Conservation (phyloP, 2,329 filamentous ascomycete species). For the Davidsoniella virescens region DNA sequence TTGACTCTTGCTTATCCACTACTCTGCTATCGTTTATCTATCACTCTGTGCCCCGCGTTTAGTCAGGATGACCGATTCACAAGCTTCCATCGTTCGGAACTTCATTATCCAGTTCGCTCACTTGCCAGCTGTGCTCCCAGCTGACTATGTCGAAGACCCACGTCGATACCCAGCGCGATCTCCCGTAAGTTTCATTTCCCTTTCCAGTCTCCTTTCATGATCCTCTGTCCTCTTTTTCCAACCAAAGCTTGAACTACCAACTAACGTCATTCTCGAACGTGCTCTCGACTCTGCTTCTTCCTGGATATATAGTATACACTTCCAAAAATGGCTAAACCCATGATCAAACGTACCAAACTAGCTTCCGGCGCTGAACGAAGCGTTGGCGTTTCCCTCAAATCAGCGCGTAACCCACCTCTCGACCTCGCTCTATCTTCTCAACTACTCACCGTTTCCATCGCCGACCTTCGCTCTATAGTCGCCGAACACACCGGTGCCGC, state of each 20-base stretch:
- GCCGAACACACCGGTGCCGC: slow-evolving; percentile 45
- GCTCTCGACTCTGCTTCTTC: neutral
- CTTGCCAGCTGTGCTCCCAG: slow-evolving; percentile 63
- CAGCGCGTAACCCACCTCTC: slow-evolving; percentile 58
- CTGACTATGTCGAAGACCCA: slow-evolving; percentile 81
- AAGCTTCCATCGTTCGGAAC: slow-evolving; percentile 67
- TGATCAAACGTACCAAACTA: slow-evolving; percentile 30
- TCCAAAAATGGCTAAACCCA: slow-evolving; percentile 45
- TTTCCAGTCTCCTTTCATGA: neutral
- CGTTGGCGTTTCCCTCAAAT: slow-evolving; percentile 49
- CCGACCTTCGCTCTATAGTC: slow-evolving; percentile 61
- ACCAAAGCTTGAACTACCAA: slow-evolving; percentile 8
- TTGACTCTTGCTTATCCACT: too few relatives aligned
- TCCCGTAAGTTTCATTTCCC: slow-evolving; percentile 38
- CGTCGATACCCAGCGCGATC: slow-evolving; percentile 58
- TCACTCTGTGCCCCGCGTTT: neutral
- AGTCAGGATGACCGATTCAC: slow-evolving; percentile 27
- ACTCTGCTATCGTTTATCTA: neutral
- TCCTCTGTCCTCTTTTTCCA: neutral
- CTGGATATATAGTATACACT: slow-evolving; percentile 45
- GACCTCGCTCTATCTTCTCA: slow-evolving; percentile 49
- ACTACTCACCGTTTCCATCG: slow-evolving; percentile 53
- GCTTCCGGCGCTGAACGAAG: slow-evolving; percentile 37
- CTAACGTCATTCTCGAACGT: slow-evolving; percentile 8
- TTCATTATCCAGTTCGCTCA: slow-evolving; percentile 71